phyloP scores from a whole-genome alignment of 768 basidiomycete genomes.

The Kwoniella sp. region DNA sequence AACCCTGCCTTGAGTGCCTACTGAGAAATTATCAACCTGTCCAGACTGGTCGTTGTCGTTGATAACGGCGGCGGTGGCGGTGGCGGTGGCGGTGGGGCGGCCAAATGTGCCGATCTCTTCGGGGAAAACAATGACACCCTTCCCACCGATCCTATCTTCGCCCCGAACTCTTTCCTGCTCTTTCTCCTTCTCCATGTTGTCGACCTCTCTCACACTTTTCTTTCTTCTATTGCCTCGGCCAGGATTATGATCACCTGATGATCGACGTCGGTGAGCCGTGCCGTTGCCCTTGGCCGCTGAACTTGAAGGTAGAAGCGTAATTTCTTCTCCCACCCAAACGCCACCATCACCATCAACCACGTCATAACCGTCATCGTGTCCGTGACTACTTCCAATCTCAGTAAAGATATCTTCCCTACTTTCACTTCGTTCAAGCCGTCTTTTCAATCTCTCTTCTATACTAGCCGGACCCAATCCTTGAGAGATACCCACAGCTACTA shows the following conservation, averaged over 20 bases:
- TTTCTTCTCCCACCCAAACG: background rate
- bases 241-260: background rate
- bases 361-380: background rate
- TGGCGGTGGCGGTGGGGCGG: background rate
- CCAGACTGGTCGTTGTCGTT: background rate
- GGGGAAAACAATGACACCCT: slow-evolving; percentile 21
- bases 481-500: background rate
- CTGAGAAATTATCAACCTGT: no score
- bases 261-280: background rate
- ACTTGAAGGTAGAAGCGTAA: background rate
- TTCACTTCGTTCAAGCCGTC: slow-evolving; percentile 19
- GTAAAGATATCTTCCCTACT: slow-evolving; percentile 39
- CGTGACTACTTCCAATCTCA: slow-evolving; percentile 24
- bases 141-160: slow-evolving; percentile 8
- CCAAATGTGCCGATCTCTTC: background rate
- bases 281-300: background rate
- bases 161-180: background rate
- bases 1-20: background rate
- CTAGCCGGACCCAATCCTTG: background rate
- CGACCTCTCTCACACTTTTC: background rate
- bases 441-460: slow-evolving; percentile 12
- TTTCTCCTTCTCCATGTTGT: background rate
- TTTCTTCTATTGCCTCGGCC: background rate
- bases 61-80: background rate
- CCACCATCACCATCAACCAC: background rate